Conservation (phyloP, 169 alveolate genomes). For the Plasmodium gallinaceum region DNA sequence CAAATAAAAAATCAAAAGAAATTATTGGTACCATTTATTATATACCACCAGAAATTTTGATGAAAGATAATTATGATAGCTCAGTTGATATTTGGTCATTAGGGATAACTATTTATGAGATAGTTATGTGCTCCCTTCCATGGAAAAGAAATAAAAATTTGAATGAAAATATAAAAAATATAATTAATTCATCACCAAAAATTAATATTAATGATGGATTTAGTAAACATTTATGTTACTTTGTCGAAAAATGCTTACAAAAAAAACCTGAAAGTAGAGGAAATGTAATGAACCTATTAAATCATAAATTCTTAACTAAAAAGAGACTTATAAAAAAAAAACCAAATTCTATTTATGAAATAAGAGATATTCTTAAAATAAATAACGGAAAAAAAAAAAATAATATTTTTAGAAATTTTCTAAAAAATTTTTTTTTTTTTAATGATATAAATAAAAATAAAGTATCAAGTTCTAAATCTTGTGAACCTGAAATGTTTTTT, state of each 20-base stretch:
- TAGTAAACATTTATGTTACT: slow-evolving; percentile 56
- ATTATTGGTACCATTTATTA: slow-evolving; percentile 80
- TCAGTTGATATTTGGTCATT: slow-evolving; percentile 95
- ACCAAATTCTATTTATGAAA: slow-evolving; percentile 53
- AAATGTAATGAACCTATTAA: slow-evolving; percentile 17
- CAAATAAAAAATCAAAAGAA: slow-evolving; percentile 30
- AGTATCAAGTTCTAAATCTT: slow-evolving; percentile 26
- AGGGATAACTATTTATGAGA: slow-evolving; percentile 94
- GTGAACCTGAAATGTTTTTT: slow-evolving; percentile 68
- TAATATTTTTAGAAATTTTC: slow-evolving; percentile 41
- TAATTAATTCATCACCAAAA: slow-evolving; percentile 46
- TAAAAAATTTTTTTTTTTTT: slow-evolving; percentile 40
- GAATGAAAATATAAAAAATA: slow-evolving; percentile 21
- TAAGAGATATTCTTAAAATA: slow-evolving; percentile 35
- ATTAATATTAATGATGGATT: slow-evolving; percentile 38
- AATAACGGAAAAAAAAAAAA: slow-evolving; percentile 38
- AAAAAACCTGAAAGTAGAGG: slow-evolving; percentile 50
- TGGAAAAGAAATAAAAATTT: slow-evolving; percentile 52
- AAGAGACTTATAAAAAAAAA: slow-evolving; percentile 32
- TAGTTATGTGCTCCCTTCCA: slow-evolving; percentile 47
- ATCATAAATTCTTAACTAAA: slow-evolving; percentile 51
- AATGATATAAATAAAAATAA: slow-evolving; percentile 30
- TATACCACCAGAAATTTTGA: slow-evolving; percentile 94
- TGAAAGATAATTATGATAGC: slow-evolving; percentile 90
- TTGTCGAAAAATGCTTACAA: slow-evolving; percentile 51